Percentiles rank a stretch among this genome's conserved stretches.
Conservation (phyloP, 192 early-diverging fungal species). For the Coemansia sp. region DNA sequence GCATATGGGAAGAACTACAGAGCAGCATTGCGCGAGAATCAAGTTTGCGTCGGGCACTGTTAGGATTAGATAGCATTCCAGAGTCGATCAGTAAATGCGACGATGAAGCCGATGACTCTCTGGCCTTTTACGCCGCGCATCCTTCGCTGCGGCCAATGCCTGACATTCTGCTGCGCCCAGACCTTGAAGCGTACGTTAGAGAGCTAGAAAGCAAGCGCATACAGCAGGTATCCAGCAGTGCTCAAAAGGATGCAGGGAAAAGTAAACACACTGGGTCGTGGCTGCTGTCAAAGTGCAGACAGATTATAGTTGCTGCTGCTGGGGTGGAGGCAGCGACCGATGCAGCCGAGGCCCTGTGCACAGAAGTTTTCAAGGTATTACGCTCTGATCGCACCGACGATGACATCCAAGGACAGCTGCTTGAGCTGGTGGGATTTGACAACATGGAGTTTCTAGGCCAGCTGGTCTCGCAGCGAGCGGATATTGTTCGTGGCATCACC, state of each 20-base stretch:
- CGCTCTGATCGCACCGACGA: constrained; percentile 35
- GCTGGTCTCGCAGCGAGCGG: constrained; percentile 29
- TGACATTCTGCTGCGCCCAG: constrained; percentile 27
- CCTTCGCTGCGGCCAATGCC: constrained; percentile 32
- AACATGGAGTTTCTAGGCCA: constrained; percentile 45
- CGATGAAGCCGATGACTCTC: background rate
- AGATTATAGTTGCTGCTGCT: constrained; percentile 9
- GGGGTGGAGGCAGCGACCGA: constrained; percentile 13
- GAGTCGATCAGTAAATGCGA: background rate
- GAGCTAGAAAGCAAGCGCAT: constrained; percentile 17
- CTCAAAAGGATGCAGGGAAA: background rate
- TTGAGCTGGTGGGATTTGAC: constrained; percentile 50
- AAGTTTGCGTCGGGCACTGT: constrained; percentile 15
- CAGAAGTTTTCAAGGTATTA: constrained; percentile 24
- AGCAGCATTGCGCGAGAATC: constrained; percentile 31
- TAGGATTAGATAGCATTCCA: background rate
- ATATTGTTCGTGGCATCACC: constrained; percentile 29
- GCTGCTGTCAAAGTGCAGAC: constrained; percentile 29
- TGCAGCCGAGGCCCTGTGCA: constrained; percentile 31
- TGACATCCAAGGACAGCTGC: constrained; percentile 43
- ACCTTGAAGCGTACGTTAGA: constrained; percentile 25
- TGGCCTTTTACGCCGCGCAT: constrained; percentile 1
- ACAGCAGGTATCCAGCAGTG: background rate
- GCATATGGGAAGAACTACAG: constrained; percentile 16
- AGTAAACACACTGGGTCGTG: constrained; percentile 15